Base-by-base conservation (phyloP, 768 basidiomycete species). In the Russula ochroleuca region DNA sequence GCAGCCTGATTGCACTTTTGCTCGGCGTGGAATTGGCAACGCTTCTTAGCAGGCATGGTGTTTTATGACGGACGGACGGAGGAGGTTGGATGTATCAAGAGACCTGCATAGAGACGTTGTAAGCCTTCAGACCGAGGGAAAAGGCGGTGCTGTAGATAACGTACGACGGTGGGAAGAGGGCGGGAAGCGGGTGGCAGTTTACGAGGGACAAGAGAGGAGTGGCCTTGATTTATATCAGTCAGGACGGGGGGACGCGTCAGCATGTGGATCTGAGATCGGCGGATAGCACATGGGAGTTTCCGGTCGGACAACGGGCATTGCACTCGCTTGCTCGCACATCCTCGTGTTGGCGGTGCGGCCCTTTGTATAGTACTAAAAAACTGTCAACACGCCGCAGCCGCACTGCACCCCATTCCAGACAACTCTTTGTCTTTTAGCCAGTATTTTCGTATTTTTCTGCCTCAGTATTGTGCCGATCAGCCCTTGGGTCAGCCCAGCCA, bases 31-130 rank as follows among this genome's bases (percentile, higher is more conserved):
- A 87, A 83, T 74, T 92, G 88, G 79, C 92, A 94, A 71, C 90
- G 89, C 75, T 91, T 92, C 88, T 92, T 93, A 72, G 83, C 79
- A 69, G 90, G 80, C 92, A 92, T 93, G 66, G 5, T 3, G 10
- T 45, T 45, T 45, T n/a, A n/a, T 43, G n/a, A n/a, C n/a, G n/a
- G n/a, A n/a, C 23, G n/a, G 9, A 21, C 5, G 21, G 7, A 23
- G 23, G 25, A 49, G 13, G 47, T 23, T 5, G 13, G 47, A 23
- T 13, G 10, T 10, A 2, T 14, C 23, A 5, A 5, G 3, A 41
- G 57, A 21, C 14, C 38, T 49, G 31, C n/a, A 19, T 49, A 28
- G 38, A 14, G 33, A 5, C 1, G n/a, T 35, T 15, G 43, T 45
- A 37, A 55, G 45, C 17, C 25, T 0, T 10, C 3, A 25, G 14